Evolutionary conservation across 768 basidiomycete species (phyloP).

Genomic region (Russula earlei): DNA sequence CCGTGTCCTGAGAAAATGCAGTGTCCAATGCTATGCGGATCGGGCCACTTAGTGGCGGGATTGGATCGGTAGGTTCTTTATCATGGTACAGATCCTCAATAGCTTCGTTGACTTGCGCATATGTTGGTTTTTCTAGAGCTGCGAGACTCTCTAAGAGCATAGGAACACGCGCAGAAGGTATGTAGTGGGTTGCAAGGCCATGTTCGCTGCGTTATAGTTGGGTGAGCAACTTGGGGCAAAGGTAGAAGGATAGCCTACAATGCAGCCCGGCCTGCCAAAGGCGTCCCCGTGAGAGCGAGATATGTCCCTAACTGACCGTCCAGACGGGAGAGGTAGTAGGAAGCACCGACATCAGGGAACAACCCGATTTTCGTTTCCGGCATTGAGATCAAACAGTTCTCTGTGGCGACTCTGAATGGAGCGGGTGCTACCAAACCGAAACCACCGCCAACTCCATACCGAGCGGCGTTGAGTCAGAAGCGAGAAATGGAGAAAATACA

Average conservation of each 20-base stretch:
- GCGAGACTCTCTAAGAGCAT: slow-evolving; percentile 61
- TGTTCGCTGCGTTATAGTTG: slow-evolving; percentile 50
- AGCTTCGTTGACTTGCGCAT: slow-evolving; percentile 52
- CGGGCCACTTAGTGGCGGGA: slow-evolving; percentile 45
- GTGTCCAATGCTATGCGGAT: slow-evolving; percentile 71
- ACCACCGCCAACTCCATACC: slow-evolving; percentile 81
- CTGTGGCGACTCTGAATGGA: slow-evolving; percentile 87
- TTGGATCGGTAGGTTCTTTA: slow-evolving; percentile 45
- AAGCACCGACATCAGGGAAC: slow-evolving; percentile 88
- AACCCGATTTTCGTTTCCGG: slow-evolving; percentile 93
- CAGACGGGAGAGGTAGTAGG: slow-evolving; percentile 77
- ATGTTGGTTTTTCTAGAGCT: slow-evolving; percentile 39
- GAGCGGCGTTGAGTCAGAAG: not conserved
- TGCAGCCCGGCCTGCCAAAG: slow-evolving; percentile 66
- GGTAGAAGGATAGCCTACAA: slow-evolving; percentile 46
- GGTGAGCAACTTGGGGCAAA: not conserved
- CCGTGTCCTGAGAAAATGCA: slow-evolving; percentile 62
- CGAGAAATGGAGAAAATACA: slow-evolving; percentile 4
- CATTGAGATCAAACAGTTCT: slow-evolving; percentile 89
- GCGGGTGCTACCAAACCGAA: slow-evolving; percentile 81
- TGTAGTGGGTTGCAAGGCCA: slow-evolving; percentile 90
- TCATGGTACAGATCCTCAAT: slow-evolving; percentile 57
- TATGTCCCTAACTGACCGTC: slow-evolving; percentile 95
- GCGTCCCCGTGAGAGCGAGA: slow-evolving; percentile 73
- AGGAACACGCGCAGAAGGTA: slow-evolving; percentile 68